Base-by-base conservation (phyloP, 805 yeast species). In the Wickerhamomyces subpelliculosus region DNA sequence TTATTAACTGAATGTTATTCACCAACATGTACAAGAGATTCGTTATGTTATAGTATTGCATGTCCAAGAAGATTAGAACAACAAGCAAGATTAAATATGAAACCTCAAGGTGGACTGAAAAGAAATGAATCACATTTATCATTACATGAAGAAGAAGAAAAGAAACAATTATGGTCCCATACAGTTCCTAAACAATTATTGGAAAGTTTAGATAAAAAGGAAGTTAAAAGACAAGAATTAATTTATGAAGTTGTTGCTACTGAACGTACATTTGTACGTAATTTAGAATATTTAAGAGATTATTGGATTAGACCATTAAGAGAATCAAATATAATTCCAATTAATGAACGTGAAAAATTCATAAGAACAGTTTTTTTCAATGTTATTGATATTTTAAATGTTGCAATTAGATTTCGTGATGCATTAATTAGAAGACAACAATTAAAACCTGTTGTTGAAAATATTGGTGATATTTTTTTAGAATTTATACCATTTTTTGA, bases 11-110 rank as follows among this genome's bases (percentile, higher is more conserved):
- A 89, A 54, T 93, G 98, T 62, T 93, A 93, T 55, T 88, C 97
- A 0, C 96, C 98, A 25, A 93, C 98, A 0, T 93, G 98, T 62
- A 80, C 96, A 5, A 69, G 94, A 36, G 94, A 86, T 52, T 69
- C 76, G 25, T 65, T 90, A 28, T 93, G 98, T 62, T 93, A 93
- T 61, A 84, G 95, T 31, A 89, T 93, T 49, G 94, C 96, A 11
- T 93, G 98, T 63, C 98, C 98, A 13, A 74, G 96, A 48, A 73
- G 97, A 45, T 67, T 93, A 35, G 97, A 90, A 61, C 97, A 93
- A 60, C 97, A 90, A 56, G 95, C 96, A 4, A 71, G 97, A 42
- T 71, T 86, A 36, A 88, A 89, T 51, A 72, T 86, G 77, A 85
- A 85, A 57, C 86, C 93, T 3, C 83, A 84, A 51, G 93, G 95